phyloP scores from a whole-genome alignment of 2,329 filamentous ascomycete species.

The Exserohilum turcica region DNA sequence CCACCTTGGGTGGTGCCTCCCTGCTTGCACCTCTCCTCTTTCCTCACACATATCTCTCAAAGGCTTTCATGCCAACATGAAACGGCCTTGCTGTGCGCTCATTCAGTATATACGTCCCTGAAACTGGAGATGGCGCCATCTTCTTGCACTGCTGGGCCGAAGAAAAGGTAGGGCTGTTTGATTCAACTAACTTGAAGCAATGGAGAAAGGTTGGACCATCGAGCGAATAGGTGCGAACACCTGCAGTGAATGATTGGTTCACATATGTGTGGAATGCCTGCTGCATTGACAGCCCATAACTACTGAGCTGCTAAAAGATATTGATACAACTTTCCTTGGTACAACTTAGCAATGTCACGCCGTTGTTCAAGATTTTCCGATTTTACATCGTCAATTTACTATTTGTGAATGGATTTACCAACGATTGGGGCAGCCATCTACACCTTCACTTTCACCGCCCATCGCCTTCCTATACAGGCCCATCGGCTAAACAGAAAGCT shows the following conservation, averaged over 20 bases:
- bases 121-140: slow-evolving; percentile 23
- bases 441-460: slow-evolving; percentile 34
- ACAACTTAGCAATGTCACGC: background rate
- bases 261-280: slow-evolving; percentile 25
- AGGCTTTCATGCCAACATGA: too few relatives aligned
- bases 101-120: slow-evolving; percentile 10
- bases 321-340: slow-evolving; percentile 29
- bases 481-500: slow-evolving; percentile 43
- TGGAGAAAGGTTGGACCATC: slow-evolving; percentile 23
- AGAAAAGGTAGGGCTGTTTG: slow-evolving; percentile 20
- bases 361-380: too few relatives aligned
- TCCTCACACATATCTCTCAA: background rate
- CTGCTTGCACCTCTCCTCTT: background rate
- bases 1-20: too few relatives aligned
- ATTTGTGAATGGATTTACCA: background rate
- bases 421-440: slow-evolving; percentile 2
- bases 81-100: background rate
- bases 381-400: background rate
- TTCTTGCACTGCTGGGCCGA: slow-evolving; percentile 25
- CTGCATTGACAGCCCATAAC: slow-evolving; percentile 28
- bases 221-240: slow-evolving; percentile 17
- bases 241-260: slow-evolving; percentile 11
- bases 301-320: slow-evolving; percentile 20
- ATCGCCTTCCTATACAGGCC: slow-evolving; percentile 43
- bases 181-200: slow-evolving; percentile 11